Base-by-base conservation (phyloP, 1,284 basidiomycete species). In the Sporisorium sorghi region DNA sequence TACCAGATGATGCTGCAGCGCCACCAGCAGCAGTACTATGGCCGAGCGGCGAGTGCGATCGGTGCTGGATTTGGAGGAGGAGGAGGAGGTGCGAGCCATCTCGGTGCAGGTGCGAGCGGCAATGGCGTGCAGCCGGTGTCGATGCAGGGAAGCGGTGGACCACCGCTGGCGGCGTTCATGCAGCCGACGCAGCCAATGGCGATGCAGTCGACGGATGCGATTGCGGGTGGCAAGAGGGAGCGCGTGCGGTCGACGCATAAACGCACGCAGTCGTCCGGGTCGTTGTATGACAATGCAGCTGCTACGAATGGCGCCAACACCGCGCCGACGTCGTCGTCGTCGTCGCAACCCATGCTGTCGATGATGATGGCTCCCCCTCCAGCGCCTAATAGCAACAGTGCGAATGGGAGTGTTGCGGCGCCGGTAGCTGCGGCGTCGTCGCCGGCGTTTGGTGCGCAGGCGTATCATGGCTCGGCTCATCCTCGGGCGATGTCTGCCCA, bases 291-390 rank as follows among this genome's bases (percentile, higher is more conserved):
- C 1, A 67, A 53, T n/a, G 24, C 10, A 3, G 19, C 23, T 3
- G 15, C 42, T 1, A n/a, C 11, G 40, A 50, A 60, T 21, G 48
- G 49, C 21, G 19, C 33, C 21, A 24, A 17, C 3, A 14, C 37
- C 15, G 30, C 21, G n/a, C n/a, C n/a, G n/a, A n/a, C n/a, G n/a
- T n/a, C n/a, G 6, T 26, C 42, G 7, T 50, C 59, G 33, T 35
- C 44, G 14, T 43, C 49, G 37, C 60, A 59, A 49, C 68, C 68
- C 1, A 76, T 72, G 73, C 37, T 72, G 40, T 72, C 73, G 24
- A 76, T 75, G 73, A 75, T 75, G 73, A 70, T 75, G 68, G 67
- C 67, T 2, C 51, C 73, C 21, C 73, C 73, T 15, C 67, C 73
- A 1, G 17, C 61, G 12, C 12, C 42, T 4, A 42, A 9, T n/a